Evolutionary conservation across 805 yeast species (phyloP).

Genomic region (Candida ulmi): DNA sequence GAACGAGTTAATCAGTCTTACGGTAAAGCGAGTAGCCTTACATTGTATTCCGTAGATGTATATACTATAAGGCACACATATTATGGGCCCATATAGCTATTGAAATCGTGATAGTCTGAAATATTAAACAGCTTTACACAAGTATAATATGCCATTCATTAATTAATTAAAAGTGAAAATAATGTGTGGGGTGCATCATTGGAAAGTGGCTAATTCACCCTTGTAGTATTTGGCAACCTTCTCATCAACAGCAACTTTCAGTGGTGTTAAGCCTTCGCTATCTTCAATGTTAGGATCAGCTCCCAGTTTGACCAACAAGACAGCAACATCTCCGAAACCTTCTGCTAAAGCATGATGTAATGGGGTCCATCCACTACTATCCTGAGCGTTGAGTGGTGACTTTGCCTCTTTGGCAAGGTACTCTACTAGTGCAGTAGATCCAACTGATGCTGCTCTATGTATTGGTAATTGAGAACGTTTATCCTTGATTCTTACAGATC

Average conservation of each 20-base stretch:
- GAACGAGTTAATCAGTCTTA: too few relatives aligned
- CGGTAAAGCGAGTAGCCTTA: too few relatives aligned
- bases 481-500: slow-evolving; percentile 64
- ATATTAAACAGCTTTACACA: too few relatives aligned
- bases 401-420: slow-evolving; percentile 46
- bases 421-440: slow-evolving; percentile 52
- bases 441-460: slow-evolving; percentile 80
- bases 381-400: slow-evolving; percentile 65
- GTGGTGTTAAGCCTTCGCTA: slow-evolving; percentile 48
- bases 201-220: slow-evolving; percentile 4
- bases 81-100: too few relatives aligned
- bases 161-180: background rate
- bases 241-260: slow-evolving; percentile 50
- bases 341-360: slow-evolving; percentile 88
- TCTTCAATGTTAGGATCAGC: slow-evolving; percentile 52
- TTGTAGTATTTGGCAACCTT: slow-evolving; percentile 38
- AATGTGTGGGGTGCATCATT: too few relatives aligned
- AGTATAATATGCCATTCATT: too few relatives aligned
- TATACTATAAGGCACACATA: too few relatives aligned
- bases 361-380: slow-evolving; percentile 76
- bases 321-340: slow-evolving; percentile 77
- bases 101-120: too few relatives aligned
- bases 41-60: too few relatives aligned
- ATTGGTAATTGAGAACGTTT: slow-evolving; percentile 58
- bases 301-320: slow-evolving; percentile 53